phyloP scores from a whole-genome alignment of 352 stramenopile genomes.

The Globisporangium nodosum region DNA sequence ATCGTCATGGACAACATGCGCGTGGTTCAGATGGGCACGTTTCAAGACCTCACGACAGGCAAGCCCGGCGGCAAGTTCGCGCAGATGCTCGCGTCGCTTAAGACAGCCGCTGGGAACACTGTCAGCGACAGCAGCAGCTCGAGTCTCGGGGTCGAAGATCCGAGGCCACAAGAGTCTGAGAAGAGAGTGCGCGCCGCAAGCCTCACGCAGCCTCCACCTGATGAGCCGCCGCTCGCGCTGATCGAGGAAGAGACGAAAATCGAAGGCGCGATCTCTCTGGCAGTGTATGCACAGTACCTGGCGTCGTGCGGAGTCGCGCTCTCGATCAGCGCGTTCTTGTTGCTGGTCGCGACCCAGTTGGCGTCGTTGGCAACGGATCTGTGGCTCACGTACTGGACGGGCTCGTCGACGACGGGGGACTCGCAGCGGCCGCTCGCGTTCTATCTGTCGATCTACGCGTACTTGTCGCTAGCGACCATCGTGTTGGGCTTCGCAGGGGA shows the following conservation, averaged over 20 bases:
- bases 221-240: slow-evolving; percentile 11
- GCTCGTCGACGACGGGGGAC: slow-evolving; percentile 4
- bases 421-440: slow-evolving; percentile 22
- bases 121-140: not conserved
- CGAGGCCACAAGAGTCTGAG: not conserved
- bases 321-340: slow-evolving; percentile 21
- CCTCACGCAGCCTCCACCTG: slow-evolving; percentile 10
- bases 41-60: slow-evolving; percentile 33
- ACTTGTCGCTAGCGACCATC: slow-evolving; percentile 48
- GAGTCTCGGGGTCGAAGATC: not conserved
- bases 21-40: slow-evolving; percentile 58
- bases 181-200: slow-evolving; percentile 2
- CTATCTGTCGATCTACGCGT: slow-evolving; percentile 53
- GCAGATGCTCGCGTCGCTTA: slow-evolving; percentile 23
- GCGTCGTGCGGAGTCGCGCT: slow-evolving; percentile 35
- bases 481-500: slow-evolving; percentile 43
- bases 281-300: slow-evolving; percentile 44
- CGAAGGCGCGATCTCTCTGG: slow-evolving; percentile 29
- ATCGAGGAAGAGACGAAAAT: slow-evolving; percentile 45
- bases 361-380: slow-evolving; percentile 55
- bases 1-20: slow-evolving; percentile 70
- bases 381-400: slow-evolving; percentile 64
- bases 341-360: slow-evolving; percentile 43
- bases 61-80: slow-evolving; percentile 38
- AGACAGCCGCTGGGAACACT: not conserved